Evolutionary conservation across 2,329 filamentous ascomycete species (phyloP).

Genomic region (Purpureocillium takamizusanense): DNA sequence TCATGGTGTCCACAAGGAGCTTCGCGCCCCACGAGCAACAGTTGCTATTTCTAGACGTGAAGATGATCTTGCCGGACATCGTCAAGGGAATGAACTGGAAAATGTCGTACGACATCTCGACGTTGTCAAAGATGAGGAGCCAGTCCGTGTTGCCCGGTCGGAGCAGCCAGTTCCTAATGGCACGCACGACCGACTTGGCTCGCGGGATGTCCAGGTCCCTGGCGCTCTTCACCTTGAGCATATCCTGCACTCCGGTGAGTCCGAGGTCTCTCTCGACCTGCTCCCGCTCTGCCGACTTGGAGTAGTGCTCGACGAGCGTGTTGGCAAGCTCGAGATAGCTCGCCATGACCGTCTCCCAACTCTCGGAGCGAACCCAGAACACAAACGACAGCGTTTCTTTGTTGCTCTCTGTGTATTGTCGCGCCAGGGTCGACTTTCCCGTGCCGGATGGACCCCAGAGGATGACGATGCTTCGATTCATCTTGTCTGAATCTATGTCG

Average conservation of each 20-base stretch:
- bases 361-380: slow-evolving; percentile 16
- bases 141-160: slow-evolving; percentile 14
- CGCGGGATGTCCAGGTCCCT: slow-evolving; percentile 11
- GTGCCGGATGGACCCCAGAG: slow-evolving; percentile 13
- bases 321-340: slow-evolving; percentile 16
- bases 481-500: slow-evolving; percentile 4
- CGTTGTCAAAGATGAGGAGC: slow-evolving; percentile 15
- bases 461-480: slow-evolving; percentile 11
- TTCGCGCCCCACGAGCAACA: slow-evolving; percentile 13
- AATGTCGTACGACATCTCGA: slow-evolving; percentile 14
- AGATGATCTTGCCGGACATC: slow-evolving; percentile 13
- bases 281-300: slow-evolving; percentile 6
- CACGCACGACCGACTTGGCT: slow-evolving; percentile 14
- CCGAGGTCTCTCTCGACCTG: slow-evolving; percentile 15
- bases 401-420: slow-evolving; percentile 13
- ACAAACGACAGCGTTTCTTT: slow-evolving; percentile 12
- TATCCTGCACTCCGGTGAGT: slow-evolving; percentile 13
- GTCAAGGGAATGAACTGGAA: slow-evolving; percentile 16
- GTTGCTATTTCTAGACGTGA: slow-evolving; percentile 13
- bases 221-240: slow-evolving; percentile 14
- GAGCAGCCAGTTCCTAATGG: slow-evolving; percentile 17
- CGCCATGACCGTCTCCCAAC: slow-evolving; percentile 15
- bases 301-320: slow-evolving; percentile 11
- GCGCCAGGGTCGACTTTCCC: slow-evolving; percentile 15
- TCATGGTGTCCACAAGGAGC: slow-evolving; percentile 12